These are phyloP conservation scores for Adiantum capillusveneris DNA, from an alignment of 75 land plant species.

Conservation along the genomic window DNA sequence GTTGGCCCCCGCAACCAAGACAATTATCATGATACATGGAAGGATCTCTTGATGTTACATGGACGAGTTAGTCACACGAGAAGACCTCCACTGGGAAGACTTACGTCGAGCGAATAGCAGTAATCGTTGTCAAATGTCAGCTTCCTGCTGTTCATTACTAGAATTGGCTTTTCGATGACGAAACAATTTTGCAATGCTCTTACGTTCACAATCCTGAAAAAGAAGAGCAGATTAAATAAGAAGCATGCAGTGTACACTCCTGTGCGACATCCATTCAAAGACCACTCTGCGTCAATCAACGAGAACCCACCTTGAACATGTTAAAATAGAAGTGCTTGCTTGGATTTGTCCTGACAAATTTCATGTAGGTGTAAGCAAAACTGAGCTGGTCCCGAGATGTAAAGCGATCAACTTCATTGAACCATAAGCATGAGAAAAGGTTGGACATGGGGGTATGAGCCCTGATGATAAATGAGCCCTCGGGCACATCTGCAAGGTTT, in stretches of 20 bases:
- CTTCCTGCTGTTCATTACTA: too few relatives aligned
- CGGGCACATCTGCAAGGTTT: slow-evolving; percentile 85
- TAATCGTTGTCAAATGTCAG: too few relatives aligned
- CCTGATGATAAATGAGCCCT: slow-evolving; percentile 90
- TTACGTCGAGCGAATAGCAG: too few relatives aligned
- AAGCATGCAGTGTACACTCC: neutral
- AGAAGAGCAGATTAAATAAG: neutral
- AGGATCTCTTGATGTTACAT: too few relatives aligned
- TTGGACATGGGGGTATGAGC: slow-evolving; percentile 98
- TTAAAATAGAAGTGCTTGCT: slow-evolving; percentile 47
- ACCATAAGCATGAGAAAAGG: slow-evolving; percentile 97
- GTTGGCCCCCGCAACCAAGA: too few relatives aligned
- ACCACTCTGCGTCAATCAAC: too few relatives aligned
- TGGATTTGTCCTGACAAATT: slow-evolving; percentile 72
- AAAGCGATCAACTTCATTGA: slow-evolving; percentile 95
- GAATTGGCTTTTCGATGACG: slow-evolving; percentile 74
- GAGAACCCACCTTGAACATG: slow-evolving; percentile 84
- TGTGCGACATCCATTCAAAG: neutral
- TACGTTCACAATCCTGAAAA: slow-evolving; percentile 89
- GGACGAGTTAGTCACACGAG: too few relatives aligned
- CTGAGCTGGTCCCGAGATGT: slow-evolving; percentile 95
- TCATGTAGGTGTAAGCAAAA: slow-evolving; percentile 93
- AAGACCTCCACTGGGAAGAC: too few relatives aligned
- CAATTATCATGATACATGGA: too few relatives aligned
- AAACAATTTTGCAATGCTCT: slow-evolving; percentile 68